These are phyloP conservation scores for Talaromyces trachyspermus DNA, from an alignment of 495 filamentous ascomycete genomes.

Conservation along the genomic window DNA sequence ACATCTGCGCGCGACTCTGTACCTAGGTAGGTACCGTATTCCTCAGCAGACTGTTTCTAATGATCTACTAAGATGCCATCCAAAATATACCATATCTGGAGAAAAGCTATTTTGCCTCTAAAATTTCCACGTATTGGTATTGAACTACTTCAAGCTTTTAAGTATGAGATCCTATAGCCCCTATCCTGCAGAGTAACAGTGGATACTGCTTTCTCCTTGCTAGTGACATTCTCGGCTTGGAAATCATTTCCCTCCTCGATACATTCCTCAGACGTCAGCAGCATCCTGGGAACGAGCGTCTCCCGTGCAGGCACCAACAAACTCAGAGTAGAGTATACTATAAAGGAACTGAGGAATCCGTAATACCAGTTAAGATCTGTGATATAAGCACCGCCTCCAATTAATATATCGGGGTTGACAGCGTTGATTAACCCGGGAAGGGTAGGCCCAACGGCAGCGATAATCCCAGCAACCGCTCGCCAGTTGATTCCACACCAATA, in stretches of 20 bases:
- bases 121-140: no score
- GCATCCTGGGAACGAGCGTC: not conserved
- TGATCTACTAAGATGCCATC: no score
- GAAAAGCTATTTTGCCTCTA: no score
- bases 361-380: constrained; percentile 37
- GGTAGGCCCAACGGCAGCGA: constrained; percentile 26
- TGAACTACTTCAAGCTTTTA: no score
- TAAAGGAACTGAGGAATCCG: constrained; percentile 1
- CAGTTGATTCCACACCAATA: constrained; percentile 22
- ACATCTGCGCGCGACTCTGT: no score
- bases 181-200: not conserved
- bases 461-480: constrained; percentile 18
- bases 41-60: no score
- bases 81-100: no score
- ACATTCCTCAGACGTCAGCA: not conserved
- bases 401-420: constrained; percentile 12
- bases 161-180: not conserved
- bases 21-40: no score
- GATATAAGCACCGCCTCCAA: constrained; percentile 24
- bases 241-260: not conserved
- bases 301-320: not conserved
- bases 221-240: not conserved
- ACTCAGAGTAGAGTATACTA: not conserved
- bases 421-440: constrained; percentile 23
- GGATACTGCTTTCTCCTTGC: not conserved